Conservation (phyloP, 805 yeast species). For the Saccharomycopsis malanga region DNA sequence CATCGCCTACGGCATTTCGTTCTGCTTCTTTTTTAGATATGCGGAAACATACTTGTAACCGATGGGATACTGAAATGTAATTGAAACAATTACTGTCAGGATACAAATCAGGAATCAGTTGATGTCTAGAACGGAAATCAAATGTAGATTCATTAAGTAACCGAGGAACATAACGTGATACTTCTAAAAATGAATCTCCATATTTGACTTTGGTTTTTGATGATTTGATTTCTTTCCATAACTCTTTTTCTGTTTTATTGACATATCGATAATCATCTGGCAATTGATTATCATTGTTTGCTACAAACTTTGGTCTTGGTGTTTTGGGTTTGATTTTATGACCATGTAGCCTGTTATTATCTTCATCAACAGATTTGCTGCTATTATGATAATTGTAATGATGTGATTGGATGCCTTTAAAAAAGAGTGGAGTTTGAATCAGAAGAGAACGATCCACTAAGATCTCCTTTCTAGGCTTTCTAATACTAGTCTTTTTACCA, state of each 20-base stretch:
- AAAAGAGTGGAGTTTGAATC: constrained; percentile 17
- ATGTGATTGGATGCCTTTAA: constrained; percentile 16
- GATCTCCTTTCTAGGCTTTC: constrained; percentile 12
- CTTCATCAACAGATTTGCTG: neutral
- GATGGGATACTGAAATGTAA: constrained; percentile 56
- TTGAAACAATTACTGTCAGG: constrained; percentile 58
- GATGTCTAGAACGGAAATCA: constrained; percentile 10
- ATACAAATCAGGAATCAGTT: constrained; percentile 32
- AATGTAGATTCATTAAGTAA: neutral
- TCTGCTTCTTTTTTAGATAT: constrained; percentile 54
- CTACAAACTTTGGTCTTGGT: neutral
- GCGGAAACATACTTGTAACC: constrained; percentile 64
- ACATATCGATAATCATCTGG: constrained; percentile 16
- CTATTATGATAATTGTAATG: constrained; percentile 3
- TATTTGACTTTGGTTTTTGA: constrained; percentile 11
- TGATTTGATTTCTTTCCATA: constrained; percentile 5
- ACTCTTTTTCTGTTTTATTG: constrained; percentile 1
- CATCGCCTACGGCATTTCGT: constrained; percentile 26
- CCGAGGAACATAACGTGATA: constrained; percentile 6
- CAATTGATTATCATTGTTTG: neutral
- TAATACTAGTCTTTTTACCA: neutral
- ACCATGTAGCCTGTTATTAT: neutral
- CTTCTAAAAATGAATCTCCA: constrained; percentile 10
- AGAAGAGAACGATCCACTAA: constrained; percentile 7
- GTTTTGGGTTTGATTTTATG: neutral